Base-by-base conservation (phyloP, 129 eudicot genomes). In the Cynara cardunculus region DNA sequence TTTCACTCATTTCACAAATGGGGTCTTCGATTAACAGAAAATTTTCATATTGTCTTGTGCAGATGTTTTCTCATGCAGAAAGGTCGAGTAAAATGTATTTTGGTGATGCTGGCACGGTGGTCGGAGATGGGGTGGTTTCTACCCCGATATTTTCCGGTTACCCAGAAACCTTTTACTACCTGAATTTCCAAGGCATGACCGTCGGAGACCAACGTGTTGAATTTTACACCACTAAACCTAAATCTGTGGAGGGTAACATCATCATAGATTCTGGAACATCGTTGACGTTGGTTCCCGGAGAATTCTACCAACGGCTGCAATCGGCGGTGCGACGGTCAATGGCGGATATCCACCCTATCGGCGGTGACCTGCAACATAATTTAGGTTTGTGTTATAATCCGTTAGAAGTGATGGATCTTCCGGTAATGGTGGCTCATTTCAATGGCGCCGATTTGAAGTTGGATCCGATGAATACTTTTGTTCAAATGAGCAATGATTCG, bases 231-330 rank as follows among this genome's bases (percentile, higher is more conserved):
- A 69, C 74, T 7, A 80, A 59, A 41, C 85, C 81, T 62, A 37
- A 26, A 7, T 44, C 61, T 10, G 25, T 67, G 6, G 74, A 80
- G 64, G 87, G 87, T 25, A 85, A 85, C 35, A 85, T 85, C 8
- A 75, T 85, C 69, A 85, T 80, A 13, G 85, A 85, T 30, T 80
- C 85, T 0, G 87, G 87, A 41, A 85, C 87, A 3, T 80, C 87
- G 1, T 35, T 85, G 22, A 85, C 87, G 9, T 11, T 80, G 25
- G 24, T 85, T 75, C 87, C 87, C 4, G 69, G 30, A 22, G 64
- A 35, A 22, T 80, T 85, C 69, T 85, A 85, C 79, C 30, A 39
- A 2, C 77, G 78, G 25, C 5, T 85, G 24, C 69, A 76, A 7
- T 22, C 76, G 14, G 85, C 81, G 3, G 73, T 85, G 31, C 44